phyloP scores from a whole-genome alignment of 305 asterid genomes.

The Fraxinus albicans region DNA sequence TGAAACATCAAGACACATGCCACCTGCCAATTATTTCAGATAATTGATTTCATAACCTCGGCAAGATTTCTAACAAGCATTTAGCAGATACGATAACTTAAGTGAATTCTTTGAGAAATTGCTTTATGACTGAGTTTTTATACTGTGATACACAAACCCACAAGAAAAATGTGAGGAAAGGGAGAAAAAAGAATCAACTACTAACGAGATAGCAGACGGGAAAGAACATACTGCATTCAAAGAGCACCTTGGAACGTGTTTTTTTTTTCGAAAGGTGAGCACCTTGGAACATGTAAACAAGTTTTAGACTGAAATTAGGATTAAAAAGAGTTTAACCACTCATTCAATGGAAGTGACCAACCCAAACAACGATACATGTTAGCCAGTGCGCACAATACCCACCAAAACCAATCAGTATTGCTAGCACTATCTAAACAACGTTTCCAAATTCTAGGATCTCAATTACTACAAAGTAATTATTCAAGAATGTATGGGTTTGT shows the following conservation, averaged over 20 bases:
- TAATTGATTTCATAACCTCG: conserved; percentile 13
- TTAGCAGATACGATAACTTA: background rate
- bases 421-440: background rate
- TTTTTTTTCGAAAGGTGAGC: too few species aligned
- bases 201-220: background rate
- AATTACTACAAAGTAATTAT: background rate
- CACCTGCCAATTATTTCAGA: conserved; percentile 55
- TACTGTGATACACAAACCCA: background rate
- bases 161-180: background rate
- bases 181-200: background rate
- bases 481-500: background rate
- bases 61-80: background rate
- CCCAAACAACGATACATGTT: background rate
- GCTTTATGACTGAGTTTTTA: background rate
- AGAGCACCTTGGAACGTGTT: background rate
- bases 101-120: background rate
- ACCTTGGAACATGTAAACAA: background rate
- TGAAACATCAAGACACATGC: conserved; percentile 87
- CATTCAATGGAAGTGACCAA: background rate
- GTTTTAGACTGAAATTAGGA: background rate
- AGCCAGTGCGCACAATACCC: background rate
- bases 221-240: background rate
- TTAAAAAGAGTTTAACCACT: background rate
- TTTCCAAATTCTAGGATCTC: background rate
- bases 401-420: background rate